Percentiles rank a stretch among this genome's conserved stretches.
phyloP scores from a whole-genome alignment of 2,329 filamentous ascomycete species.

The Westerdykella aurantiaca region DNA sequence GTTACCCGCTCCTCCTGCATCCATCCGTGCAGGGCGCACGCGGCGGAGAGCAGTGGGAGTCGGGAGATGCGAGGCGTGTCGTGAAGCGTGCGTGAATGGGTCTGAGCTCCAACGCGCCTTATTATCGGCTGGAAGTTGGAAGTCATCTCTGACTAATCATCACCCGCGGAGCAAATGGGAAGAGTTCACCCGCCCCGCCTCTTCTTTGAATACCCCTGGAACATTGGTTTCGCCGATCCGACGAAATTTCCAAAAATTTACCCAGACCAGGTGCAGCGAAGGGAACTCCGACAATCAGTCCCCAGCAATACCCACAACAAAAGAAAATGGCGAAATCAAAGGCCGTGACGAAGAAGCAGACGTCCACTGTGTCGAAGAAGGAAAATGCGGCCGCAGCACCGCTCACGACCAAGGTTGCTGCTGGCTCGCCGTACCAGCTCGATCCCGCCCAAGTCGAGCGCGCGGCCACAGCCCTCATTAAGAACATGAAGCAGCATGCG shows the following conservation, averaged over 20 bases:
- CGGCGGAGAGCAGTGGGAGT: too few species aligned
- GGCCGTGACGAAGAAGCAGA: slow-evolving; percentile 13
- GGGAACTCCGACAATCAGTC: not conserved
- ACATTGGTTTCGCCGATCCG: slow-evolving; percentile 12
- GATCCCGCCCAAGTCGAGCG: slow-evolving; percentile 50
- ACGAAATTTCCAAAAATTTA: slow-evolving; percentile 5
- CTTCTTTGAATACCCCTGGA: slow-evolving; percentile 1
- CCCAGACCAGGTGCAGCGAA: not conserved
- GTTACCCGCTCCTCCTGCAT: too few species aligned
- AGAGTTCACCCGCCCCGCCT: slow-evolving; percentile 14
- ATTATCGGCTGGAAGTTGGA: too few species aligned
- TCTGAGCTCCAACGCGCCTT: too few species aligned
- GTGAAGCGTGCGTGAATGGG: too few species aligned
- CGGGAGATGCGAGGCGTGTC: too few species aligned
- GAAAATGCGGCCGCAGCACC: slow-evolving; percentile 30
- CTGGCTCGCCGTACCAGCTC: slow-evolving; percentile 39
- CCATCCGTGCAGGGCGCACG: too few species aligned
- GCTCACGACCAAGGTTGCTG: slow-evolving; percentile 32
- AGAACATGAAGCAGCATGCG: slow-evolving; percentile 50
- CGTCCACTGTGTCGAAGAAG: slow-evolving; percentile 9
- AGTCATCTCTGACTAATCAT: too few species aligned
- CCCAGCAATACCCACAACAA: slow-evolving; percentile 2
- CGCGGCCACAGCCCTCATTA: slow-evolving; percentile 55
- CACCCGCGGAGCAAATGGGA: too few species aligned
- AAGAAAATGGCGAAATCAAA: slow-evolving; percentile 29